Base-by-base conservation (phyloP, 768 basidiomycete species). In the Nevesoporus exiguus region DNA sequence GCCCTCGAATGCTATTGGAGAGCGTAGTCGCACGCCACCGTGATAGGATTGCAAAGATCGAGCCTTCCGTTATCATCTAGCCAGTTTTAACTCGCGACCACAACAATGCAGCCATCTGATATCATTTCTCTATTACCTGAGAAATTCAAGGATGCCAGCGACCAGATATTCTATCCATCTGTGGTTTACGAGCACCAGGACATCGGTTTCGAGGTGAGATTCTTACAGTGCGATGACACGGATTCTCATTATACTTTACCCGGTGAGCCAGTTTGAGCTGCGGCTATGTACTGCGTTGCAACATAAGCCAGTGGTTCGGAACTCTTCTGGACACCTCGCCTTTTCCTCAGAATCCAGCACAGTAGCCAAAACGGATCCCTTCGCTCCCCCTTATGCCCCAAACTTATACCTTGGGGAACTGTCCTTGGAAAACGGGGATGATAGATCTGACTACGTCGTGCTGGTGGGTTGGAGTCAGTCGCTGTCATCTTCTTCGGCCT, bases 281-380 rank as follows among this genome's bases (percentile, higher is more conserved):
- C 80, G 88, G 56, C 71, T 90, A 37, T 97, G 93, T 61, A 89
- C 92, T 13, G 89, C 93, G 0, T 74, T 98, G 39, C 85, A 87
- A 62, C 80, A 90, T 62, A 98, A 97, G 69, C 81, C 84, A 3
- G 64, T 65, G 25, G 73, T 75, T n/a, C 76, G 77, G 27, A 76
- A 76, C 31, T 76, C 76, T 40, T 70, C 76, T 47, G 76, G 74
- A 49, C 67, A 70, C 21, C 66, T 54, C 57, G 63, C 52, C 47
- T 56, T 51, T 60, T 51, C 51, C 58, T 71, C 57, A 39, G 65
- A 69, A 41, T 42, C 65, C n/a, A 54, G 54, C 27, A 7, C 27
- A 3, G 47, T 58, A 11, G 55, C 64, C 40, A 75, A 74, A 40
- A 64, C 63, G 22, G 84, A 93, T 63, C 93, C 93, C 0, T 96